Evolutionary conservation across 2,329 filamentous ascomycete genomes (phyloP).

Genomic region (Coniochaeta pulveracea): DNA sequence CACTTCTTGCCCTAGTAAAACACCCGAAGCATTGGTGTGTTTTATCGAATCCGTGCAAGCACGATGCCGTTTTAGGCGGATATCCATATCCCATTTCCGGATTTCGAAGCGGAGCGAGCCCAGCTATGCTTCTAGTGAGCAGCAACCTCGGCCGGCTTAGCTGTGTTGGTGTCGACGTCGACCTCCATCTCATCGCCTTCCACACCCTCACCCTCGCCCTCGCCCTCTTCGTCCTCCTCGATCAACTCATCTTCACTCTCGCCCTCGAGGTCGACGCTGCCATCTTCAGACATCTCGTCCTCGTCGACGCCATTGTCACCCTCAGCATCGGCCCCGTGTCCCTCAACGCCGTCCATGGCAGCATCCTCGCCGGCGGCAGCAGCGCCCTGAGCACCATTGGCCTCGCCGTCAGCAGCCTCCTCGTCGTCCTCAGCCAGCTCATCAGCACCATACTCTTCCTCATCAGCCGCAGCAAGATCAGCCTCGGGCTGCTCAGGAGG

Average conservation of each 20-base stretch:
- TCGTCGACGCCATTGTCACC: conserved; percentile 19
- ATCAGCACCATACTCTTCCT: conserved; percentile 83
- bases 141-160: conserved; percentile 16
- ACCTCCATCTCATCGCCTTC: conserved; percentile 23
- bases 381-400: conserved; percentile 10
- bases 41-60: too few relatives aligned
- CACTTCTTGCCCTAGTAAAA: too few relatives aligned
- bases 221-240: conserved; percentile 20
- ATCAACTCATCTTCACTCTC: conserved; percentile 26
- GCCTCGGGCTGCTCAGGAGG: conserved; percentile 96
- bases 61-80: too few relatives aligned
- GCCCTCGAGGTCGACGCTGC: conserved; percentile 25
- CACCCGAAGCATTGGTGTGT: too few relatives aligned
- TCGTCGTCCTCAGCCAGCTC: conserved; percentile 66
- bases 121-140: conserved; percentile 11
- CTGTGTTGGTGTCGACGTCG: conserved; percentile 11
- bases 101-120: too few relatives aligned
- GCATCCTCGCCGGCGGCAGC: conserved; percentile 15
- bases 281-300: conserved; percentile 25
- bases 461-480: conserved; percentile 73
- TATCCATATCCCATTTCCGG: too few relatives aligned
- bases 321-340: conserved; percentile 8
- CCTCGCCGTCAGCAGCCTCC: conserved; percentile 34
- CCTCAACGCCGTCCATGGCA: conserved; percentile 20
- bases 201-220: conserved; percentile 13